Evolutionary conservation across 2,329 filamentous ascomycete species (phyloP).

Genomic region (Calonectria pseudoturangicola): DNA sequence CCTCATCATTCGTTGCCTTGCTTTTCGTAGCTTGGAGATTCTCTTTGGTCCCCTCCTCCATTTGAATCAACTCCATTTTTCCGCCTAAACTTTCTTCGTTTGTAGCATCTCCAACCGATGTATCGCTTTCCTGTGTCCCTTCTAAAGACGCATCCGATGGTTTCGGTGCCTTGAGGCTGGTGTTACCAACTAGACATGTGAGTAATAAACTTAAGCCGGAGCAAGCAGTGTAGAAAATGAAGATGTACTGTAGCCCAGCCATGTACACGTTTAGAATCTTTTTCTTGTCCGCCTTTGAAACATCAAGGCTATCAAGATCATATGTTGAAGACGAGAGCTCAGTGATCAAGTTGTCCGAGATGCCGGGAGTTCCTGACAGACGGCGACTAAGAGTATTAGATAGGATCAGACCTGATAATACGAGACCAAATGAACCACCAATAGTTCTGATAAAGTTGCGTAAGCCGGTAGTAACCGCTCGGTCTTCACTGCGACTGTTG

Average conservation of each 20-base stretch:
- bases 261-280: neutral
- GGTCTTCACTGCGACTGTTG: conserved; percentile 15
- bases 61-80: neutral
- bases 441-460: conserved; percentile 17
- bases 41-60: neutral
- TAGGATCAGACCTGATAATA: neutral
- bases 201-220: neutral
- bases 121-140: neutral
- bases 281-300: neutral
- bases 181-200: conserved; percentile 1
- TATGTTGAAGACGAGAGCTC: conserved; percentile 3
- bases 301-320: neutral
- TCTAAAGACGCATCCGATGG: neutral
- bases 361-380: conserved; percentile 1
- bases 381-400: conserved; percentile 10
- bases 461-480: neutral
- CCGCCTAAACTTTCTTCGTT: neutral
- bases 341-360: neutral
- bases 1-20: neutral
- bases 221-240: conserved; percentile 9
- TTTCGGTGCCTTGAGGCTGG: conserved; percentile 15
- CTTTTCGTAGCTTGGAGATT: neutral
- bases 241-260: neutral
- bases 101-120: neutral
- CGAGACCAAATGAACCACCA: neutral